Percentiles rank a stretch among this genome's conserved stretches.
Conservation (phyloP, 108 stramenopile species). For the Skeletonema menzelii region DNA sequence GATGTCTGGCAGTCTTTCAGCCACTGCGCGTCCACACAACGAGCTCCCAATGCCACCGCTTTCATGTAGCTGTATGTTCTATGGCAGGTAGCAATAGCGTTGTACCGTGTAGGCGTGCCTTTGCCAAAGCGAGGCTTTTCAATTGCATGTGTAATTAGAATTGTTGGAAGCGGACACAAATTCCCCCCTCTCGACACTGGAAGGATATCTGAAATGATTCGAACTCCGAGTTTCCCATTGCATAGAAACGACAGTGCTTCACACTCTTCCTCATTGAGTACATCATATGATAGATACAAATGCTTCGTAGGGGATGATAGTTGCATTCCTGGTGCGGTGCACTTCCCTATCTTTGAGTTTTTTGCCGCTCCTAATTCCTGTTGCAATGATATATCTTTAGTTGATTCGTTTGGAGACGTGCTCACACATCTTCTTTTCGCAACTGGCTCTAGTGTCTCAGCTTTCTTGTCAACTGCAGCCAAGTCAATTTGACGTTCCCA, state of each 20-base stretch:
- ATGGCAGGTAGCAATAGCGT: background rate
- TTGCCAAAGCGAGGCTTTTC: constrained; percentile 8
- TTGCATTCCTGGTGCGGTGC: background rate
- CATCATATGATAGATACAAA: constrained; percentile 13
- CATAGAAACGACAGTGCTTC: constrained; percentile 9
- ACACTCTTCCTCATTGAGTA: constrained; percentile 12
- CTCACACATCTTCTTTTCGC: background rate
- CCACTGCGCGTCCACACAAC: constrained; percentile 25
- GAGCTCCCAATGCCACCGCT: constrained; percentile 17
- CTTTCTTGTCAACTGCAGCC: background rate
- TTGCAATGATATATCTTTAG: background rate
- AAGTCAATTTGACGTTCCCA: background rate
- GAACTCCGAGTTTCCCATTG: background rate
- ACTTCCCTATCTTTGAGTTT: background rate
- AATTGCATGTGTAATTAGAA: constrained; percentile 23
- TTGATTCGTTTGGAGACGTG: background rate
- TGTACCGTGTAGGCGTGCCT: background rate
- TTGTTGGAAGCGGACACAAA: constrained; percentile 5
- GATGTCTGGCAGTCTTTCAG: constrained; percentile 23
- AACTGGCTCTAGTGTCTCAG: background rate
- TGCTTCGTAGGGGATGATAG: background rate
- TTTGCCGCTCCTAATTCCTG: background rate
- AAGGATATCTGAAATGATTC: constrained; percentile 10
- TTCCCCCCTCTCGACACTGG: background rate
- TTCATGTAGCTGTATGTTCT: constrained; percentile 24